A percentile compares a stretch with the other conserved stretches of the same genome.
phyloP scores from a whole-genome alignment of 2,329 filamentous ascomycete species.

The Penicillium frequentans region DNA sequence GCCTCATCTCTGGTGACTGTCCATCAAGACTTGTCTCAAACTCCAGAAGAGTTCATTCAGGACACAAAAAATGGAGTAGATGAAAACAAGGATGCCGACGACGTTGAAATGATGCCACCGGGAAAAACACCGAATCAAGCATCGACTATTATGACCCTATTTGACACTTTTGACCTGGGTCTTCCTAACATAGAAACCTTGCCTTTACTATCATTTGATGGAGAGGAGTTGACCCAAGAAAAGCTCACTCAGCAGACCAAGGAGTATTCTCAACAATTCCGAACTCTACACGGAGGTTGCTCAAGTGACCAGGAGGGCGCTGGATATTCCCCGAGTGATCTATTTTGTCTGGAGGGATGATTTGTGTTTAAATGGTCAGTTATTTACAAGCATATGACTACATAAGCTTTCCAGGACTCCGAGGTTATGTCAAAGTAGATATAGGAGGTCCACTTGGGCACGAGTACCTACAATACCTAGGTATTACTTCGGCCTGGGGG shows the following conservation, averaged over 20 bases:
- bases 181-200: slow-evolving; percentile 51
- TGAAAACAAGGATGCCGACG: background rate
- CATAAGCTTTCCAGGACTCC: no score
- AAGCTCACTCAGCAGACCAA: slow-evolving; percentile 44
- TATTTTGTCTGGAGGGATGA: slow-evolving; percentile 61
- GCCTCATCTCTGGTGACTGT: slow-evolving; percentile 64
- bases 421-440: no score
- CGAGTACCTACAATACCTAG: no score
- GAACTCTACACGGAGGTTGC: slow-evolving; percentile 68
- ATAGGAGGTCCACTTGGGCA: no score
- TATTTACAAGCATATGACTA: no score
- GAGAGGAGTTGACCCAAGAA: slow-evolving; percentile 43
- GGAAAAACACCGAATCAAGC: slow-evolving; percentile 34
- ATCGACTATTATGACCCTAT: slow-evolving; percentile 50
- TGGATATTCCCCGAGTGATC: slow-evolving; percentile 50
- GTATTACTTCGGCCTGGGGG: no score
- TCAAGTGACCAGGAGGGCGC: slow-evolving; percentile 34
- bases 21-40: slow-evolving; percentile 71
- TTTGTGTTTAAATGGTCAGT: background rate
- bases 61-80: background rate
- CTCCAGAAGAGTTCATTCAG: slow-evolving; percentile 65
- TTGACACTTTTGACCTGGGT: slow-evolving; percentile 47
- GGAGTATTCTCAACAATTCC: slow-evolving; percentile 61
- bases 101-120: slow-evolving; percentile 12
- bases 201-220: slow-evolving; percentile 66